These are phyloP conservation scores for Cryphonectria nitschkei DNA, from an alignment of 2,329 filamentous ascomycete species.

Conservation along the genomic window DNA sequence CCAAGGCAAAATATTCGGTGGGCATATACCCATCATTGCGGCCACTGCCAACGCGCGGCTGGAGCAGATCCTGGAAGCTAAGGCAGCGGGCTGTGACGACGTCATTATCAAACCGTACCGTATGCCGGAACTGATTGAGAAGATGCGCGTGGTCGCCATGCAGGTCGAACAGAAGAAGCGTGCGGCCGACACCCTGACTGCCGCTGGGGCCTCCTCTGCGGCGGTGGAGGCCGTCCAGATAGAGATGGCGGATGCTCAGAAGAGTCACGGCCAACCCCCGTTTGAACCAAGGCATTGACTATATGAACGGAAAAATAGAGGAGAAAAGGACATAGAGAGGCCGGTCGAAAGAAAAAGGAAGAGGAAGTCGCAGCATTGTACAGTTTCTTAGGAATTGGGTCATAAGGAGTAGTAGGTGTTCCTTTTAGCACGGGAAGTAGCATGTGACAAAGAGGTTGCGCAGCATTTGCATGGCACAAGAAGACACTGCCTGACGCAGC, in stretches of 20 bases:
- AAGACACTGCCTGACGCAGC: neutral
- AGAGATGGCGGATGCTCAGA: neutral
- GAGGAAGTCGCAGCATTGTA: constrained; percentile 11
- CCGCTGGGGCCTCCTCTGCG: neutral
- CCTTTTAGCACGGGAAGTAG: neutral
- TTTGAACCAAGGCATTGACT: constrained; percentile 7
- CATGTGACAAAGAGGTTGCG: neutral
- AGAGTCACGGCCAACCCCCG: neutral
- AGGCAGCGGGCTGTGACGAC: constrained; percentile 60
- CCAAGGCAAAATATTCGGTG: constrained; percentile 53
- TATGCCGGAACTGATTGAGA: constrained; percentile 63
- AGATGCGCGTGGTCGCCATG: constrained; percentile 56
- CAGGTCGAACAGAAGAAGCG: constrained; percentile 31
- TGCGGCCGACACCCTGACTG: constrained; percentile 4
- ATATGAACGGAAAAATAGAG: constrained; percentile 8
- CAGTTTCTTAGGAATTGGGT: constrained; percentile 6
- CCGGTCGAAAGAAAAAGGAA: neutral
- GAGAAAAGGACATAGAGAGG: neutral
- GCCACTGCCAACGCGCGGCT: constrained; percentile 69
- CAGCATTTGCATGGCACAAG: constrained; percentile 4
- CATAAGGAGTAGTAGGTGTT: neutral
- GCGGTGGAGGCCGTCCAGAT: neutral
- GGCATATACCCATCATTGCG: constrained; percentile 65
- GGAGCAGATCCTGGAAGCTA: constrained; percentile 60
- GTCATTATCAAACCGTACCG: constrained; percentile 75